phyloP scores from a whole-genome alignment of 768 basidiomycete genomes.

The Boletus rex-veris region DNA sequence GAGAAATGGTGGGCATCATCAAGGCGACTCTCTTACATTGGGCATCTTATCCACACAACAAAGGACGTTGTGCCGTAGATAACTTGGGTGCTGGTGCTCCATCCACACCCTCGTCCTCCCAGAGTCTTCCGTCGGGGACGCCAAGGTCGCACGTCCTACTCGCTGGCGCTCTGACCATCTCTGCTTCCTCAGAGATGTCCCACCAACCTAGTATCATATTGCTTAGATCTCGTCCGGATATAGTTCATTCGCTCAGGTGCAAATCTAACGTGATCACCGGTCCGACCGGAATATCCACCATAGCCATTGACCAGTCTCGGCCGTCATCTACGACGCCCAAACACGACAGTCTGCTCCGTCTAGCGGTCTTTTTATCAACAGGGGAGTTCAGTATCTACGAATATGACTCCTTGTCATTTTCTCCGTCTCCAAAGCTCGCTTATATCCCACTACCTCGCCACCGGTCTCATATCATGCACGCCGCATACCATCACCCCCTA shows the following conservation, averaged over 20 bases:
- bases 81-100: slow-evolving; percentile 22
- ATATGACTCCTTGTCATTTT: slow-evolving; percentile 44
- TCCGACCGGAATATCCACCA: slow-evolving; percentile 50
- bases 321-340: slow-evolving; percentile 36
- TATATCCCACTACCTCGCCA: slow-evolving; percentile 45
- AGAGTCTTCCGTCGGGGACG: not conserved
- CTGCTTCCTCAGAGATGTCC: slow-evolving; percentile 43
- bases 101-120: not conserved
- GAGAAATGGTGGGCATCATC: slow-evolving; percentile 57
- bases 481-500: slow-evolving; percentile 75
- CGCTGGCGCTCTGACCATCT: slow-evolving; percentile 58
- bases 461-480: slow-evolving; percentile 53
- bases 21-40: slow-evolving; percentile 11
- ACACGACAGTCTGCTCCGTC: slow-evolving; percentile 34
- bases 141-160: slow-evolving; percentile 46
- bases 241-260: slow-evolving; percentile 42
- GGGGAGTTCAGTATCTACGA: slow-evolving; percentile 65
- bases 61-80: slow-evolving; percentile 63
- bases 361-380: slow-evolving; percentile 62
- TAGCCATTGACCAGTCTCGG: slow-evolving; percentile 75
- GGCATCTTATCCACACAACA: slow-evolving; percentile 19
- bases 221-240: slow-evolving; percentile 20
- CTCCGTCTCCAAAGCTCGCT: slow-evolving; percentile 40
- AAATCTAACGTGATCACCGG: slow-evolving; percentile 34
- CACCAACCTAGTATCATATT: slow-evolving; percentile 16